Base-by-base conservation (phyloP, 2,329 filamentous ascomycete genomes). In the Didymella sp. region DNA sequence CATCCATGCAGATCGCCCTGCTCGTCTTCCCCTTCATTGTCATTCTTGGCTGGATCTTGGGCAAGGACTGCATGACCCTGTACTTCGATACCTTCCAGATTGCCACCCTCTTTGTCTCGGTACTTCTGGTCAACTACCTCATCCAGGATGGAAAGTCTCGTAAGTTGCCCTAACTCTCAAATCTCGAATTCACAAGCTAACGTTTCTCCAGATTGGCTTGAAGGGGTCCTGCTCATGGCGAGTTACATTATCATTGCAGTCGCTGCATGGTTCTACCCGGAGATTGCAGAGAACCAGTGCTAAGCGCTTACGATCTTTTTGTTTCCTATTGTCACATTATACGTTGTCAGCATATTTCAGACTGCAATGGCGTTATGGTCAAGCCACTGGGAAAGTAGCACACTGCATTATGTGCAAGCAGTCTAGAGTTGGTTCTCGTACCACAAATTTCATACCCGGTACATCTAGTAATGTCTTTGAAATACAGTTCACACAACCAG, bases 11-110 rank as follows among this genome's bases (percentile, higher is more conserved):
- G 70, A 88, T 88, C 65, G 85, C 86, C 0, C 76, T 88, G 21
- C 76, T 88, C 27, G 84, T 88, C 28, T 76, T 87, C 51, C 86
- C 86, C 2, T 71, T 88, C 38, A 80, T 84, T 64, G 82, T 88
- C 21, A 79, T 88, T 37, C 79, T 88, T 49, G 85, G 84, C 51
- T 88, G 86, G 86, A 82, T 82, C 54, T 79, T 84, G 49, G 83
- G 83, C 50, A 80, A 84, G 17, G 78, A 84, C 46, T 77, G 81
- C 33, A 87, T 89, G 91, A 91, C 87, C 19, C 83, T 96, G 5
- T 89, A 89, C 73, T 95, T 96, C 73, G 91, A 96, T 71, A 87
- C 87, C 0, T 97, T 97, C 80, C 91, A 96, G 78, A 88, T 96
- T 13, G 89, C 82, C 2, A 77, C 85, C 1, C 74, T 88, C 1